phyloP scores from a whole-genome alignment of 805 yeast species.

The Candida coleopterorum region DNA sequence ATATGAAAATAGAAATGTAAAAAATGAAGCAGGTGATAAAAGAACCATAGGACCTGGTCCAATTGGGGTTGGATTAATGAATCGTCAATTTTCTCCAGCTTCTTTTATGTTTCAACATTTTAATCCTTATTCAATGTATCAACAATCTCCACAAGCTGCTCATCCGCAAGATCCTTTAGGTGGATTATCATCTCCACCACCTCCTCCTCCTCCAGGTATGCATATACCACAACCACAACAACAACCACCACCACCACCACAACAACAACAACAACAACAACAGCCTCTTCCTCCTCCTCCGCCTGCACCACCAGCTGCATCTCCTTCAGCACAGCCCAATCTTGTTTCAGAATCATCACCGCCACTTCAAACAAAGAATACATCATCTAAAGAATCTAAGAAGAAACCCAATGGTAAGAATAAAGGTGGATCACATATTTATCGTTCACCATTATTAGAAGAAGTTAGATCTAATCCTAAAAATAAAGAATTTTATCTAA shows the following conservation, averaged over 20 bases:
- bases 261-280: background rate
- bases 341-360: background rate
- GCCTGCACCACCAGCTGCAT: slow-evolving; percentile 7
- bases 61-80: slow-evolving; percentile 34
- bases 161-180: slow-evolving; percentile 1
- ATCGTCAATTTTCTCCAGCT: slow-evolving; percentile 27
- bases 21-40: background rate
- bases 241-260: slow-evolving; percentile 1
- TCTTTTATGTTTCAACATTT: slow-evolving; percentile 50
- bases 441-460: slow-evolving; percentile 76
- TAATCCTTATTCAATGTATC: slow-evolving; percentile 41
- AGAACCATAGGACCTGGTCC: background rate
- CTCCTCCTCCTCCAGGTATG: slow-evolving; percentile 3
- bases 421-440: slow-evolving; percentile 42
- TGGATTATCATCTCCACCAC: slow-evolving; percentile 1
- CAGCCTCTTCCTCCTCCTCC: slow-evolving; percentile 13
- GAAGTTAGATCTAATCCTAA: slow-evolving; percentile 68
- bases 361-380: no score
- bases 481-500: slow-evolving; percentile 56
- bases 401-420: slow-evolving; percentile 4
- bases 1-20: slow-evolving; percentile 1
- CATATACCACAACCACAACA: background rate
- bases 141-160: slow-evolving; percentile 19
- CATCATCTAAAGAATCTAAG: background rate
- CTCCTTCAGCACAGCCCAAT: background rate